phyloP scores from a whole-genome alignment of 371 early-diverging fungal genomes.

The Rhizopus arrhizus region DNA sequence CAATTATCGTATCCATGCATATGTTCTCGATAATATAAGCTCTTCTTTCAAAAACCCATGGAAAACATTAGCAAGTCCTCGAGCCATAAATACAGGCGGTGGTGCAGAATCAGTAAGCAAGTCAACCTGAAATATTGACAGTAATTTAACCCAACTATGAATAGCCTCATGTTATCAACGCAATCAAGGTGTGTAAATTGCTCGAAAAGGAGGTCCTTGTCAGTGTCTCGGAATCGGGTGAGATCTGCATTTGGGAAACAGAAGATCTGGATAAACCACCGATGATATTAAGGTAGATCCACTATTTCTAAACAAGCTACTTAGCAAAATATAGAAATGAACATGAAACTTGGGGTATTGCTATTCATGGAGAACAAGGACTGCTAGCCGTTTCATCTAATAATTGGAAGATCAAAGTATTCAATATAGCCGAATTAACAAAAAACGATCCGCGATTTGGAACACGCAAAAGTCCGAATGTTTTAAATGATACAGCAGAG shows the following conservation, averaged over 20 bases:
- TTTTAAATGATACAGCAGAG: constrained; percentile 14
- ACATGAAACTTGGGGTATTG: constrained; percentile 66
- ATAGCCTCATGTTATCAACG: constrained; percentile 55
- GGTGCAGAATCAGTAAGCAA: constrained; percentile 26
- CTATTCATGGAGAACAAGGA: constrained; percentile 54
- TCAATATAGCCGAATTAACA: constrained; percentile 41
- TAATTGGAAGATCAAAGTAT: constrained; percentile 57
- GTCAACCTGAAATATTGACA: no score
- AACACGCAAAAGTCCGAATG: constrained; percentile 9
- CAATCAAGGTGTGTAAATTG: constrained; percentile 56
- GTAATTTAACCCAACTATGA: neutral
- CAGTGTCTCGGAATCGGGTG: constrained; percentile 55
- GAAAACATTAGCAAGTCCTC: constrained; percentile 19
- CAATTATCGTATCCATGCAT: constrained; percentile 36
- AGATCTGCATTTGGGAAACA: constrained; percentile 56
- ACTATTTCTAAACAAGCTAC: neutral
- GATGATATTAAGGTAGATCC: constrained; percentile 37
- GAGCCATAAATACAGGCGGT: constrained; percentile 14
- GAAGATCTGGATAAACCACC: constrained; percentile 47
- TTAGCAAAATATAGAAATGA: constrained; percentile 25
- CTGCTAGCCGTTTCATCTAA: constrained; percentile 67
- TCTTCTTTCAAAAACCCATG: constrained; percentile 27
- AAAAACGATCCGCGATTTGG: constrained; percentile 23
- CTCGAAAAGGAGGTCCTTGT: constrained; percentile 56
- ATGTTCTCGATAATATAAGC: constrained; percentile 18